phyloP scores from a whole-genome alignment of 805 yeast genomes.

The Tetrapisispora pingtungensis region DNA sequence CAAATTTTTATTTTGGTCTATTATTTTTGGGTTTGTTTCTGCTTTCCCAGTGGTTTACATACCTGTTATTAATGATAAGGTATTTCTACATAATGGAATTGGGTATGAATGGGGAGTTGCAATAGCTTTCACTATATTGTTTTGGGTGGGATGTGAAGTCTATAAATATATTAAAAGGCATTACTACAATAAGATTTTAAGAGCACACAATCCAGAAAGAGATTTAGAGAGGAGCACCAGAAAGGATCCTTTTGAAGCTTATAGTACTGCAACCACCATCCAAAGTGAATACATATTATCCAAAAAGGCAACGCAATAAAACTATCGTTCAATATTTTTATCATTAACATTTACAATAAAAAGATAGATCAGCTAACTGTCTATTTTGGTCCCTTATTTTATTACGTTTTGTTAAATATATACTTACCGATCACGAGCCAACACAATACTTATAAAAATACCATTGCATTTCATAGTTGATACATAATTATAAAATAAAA shows the following conservation, averaged over 20 bases:
- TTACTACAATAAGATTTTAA: slow-evolving; percentile 34
- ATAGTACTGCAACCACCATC: slow-evolving; percentile 42
- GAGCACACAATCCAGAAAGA: slow-evolving; percentile 48
- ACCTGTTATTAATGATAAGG: slow-evolving; percentile 74
- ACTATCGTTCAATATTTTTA: too few species aligned
- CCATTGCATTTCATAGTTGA: too few species aligned
- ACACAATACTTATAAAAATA: too few species aligned
- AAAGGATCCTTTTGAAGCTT: slow-evolving; percentile 51
- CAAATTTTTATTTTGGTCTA: slow-evolving; percentile 74
- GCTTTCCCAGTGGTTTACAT: slow-evolving; percentile 78
- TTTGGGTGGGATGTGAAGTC: slow-evolving; percentile 50
- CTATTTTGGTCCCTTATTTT: too few species aligned
- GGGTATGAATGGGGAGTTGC: slow-evolving; percentile 77
- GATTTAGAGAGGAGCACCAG: slow-evolving; percentile 42
- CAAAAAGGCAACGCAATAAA: slow-evolving; percentile 2
- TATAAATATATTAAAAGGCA: slow-evolving; percentile 61
- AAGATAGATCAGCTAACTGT: too few species aligned
- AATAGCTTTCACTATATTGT: slow-evolving; percentile 46
- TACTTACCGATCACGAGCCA: too few species aligned
- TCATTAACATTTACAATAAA: too few species aligned
- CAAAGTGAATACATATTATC: slow-evolving; percentile 14
- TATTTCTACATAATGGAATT: slow-evolving; percentile 62
- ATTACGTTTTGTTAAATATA: too few species aligned
- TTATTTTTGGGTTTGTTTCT: slow-evolving; percentile 55
- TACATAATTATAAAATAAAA: too few species aligned